Evolutionary conservation across 2,329 filamentous ascomycete genomes (phyloP), one percentile per base, ranked within the genome.

Genomic region (Venturia oleaginea): DNA sequence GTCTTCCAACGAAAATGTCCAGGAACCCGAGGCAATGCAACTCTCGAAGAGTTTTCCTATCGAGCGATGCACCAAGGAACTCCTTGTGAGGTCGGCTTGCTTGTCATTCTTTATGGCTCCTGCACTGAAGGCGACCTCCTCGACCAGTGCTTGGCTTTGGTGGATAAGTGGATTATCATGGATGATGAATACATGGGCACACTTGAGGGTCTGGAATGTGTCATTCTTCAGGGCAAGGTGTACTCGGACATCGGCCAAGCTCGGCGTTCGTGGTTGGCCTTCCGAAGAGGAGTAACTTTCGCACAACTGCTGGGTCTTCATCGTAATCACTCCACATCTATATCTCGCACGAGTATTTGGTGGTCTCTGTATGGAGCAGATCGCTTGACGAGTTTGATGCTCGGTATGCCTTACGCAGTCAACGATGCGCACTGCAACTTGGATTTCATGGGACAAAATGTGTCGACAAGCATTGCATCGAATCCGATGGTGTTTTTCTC

Each of bases 201-300:
- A 0, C 68, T 84, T 0, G 79, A 84, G 61, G 80, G 79, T 3
- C 76, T 86, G 64, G 82, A 85, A 69, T 81, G 79, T 61, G 75
- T 82, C 51, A 72, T 80, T 60, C 70, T 86, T 15, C 75, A 80
- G 48, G 75, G 77, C 15, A 84, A 84, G 68, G 78, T 81, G 66
- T 80, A 82, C 66, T 73, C 83, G 62, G 81, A 84, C 65, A 79
- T 83, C 66, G 84, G 83, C 2, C 79, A 80, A 51, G 82, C 84
- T 13, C 78, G 81, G 42, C 77, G 80, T 67, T 79, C 81, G 0
- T 86, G 83, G 84, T 73, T 83, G 5, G 71, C 77, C 10, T 76
- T 76, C 48, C 78, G 83, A 15, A 77, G 79, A 48, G 83, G 78
- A 3, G 73, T 85, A 46, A 80, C 80, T 68, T 79, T 80, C 65